A percentile compares a stretch with the other conserved stretches of the same genome.
These are phyloP conservation scores for Flammula alnicola DNA, from an alignment of 1,284 basidiomycete species.

Conservation along the genomic window DNA sequence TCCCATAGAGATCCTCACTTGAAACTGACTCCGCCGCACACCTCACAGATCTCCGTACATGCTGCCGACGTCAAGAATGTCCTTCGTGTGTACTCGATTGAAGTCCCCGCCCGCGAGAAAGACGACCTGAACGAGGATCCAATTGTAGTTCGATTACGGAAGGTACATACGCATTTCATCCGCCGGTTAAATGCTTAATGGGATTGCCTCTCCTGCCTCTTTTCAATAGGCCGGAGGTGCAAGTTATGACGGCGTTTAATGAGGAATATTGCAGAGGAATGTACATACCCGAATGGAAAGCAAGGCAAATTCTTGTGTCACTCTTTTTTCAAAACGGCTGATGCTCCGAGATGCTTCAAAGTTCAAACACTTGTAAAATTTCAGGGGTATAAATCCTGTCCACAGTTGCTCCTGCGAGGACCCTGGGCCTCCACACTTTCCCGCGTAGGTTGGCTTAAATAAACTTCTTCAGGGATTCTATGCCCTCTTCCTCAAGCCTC, in stretches of 20 bases:
- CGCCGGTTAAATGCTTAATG: slow-evolving; percentile 12
- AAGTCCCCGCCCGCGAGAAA: slow-evolving; percentile 80
- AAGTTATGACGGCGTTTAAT: slow-evolving; percentile 79
- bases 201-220: slow-evolving; percentile 8
- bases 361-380: too few relatives aligned
- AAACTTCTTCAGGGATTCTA: slow-evolving; percentile 60
- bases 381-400: slow-evolving; percentile 7
- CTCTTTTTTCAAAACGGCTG: slow-evolving; percentile 2
- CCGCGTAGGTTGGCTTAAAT: slow-evolving; percentile 23
- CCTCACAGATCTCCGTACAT: slow-evolving; percentile 82
- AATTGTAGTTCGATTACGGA: slow-evolving; percentile 72
- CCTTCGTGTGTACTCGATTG: slow-evolving; percentile 81
- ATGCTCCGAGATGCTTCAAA: slow-evolving; percentile 7
- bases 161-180: slow-evolving; percentile 51
- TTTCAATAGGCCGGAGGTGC: slow-evolving; percentile 72
- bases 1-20: slow-evolving; percentile 40
- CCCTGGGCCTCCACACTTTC: slow-evolving; percentile 10
- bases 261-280: too few relatives aligned
- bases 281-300: slow-evolving; percentile 20
- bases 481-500: slow-evolving; percentile 81
- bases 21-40: slow-evolving; percentile 20
- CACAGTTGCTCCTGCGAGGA: slow-evolving; percentile 6
- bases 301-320: slow-evolving; percentile 8
- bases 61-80: slow-evolving; percentile 83
- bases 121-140: slow-evolving; percentile 85